Percentiles rank a stretch among this genome's conserved stretches.
Evolutionary conservation across 179 eudicot species (phyloP).

Genomic region (Heliamphora pulchella): DNA sequence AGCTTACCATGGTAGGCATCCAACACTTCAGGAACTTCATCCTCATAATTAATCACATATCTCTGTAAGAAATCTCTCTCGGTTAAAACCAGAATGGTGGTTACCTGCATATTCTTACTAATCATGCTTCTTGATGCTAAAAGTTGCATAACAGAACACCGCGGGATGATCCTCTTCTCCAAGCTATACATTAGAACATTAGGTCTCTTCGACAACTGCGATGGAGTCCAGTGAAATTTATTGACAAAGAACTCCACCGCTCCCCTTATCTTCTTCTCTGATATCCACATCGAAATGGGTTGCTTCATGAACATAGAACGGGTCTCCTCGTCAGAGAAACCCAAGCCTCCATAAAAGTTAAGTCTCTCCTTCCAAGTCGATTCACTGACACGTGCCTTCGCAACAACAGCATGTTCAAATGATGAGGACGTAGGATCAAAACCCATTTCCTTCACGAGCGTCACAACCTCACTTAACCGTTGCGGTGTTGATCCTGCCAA

Average conservation of each 20-base stretch:
- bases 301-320: constrained; percentile 10
- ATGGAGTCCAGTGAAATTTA: constrained; percentile 11
- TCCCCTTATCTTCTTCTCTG: constrained; percentile 11
- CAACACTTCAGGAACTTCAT: constrained; percentile 11
- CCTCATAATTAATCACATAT: constrained; percentile 13
- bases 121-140: background rate
- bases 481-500: background rate
- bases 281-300: constrained; percentile 8
- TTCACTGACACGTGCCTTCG: background rate
- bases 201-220: background rate
- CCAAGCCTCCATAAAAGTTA: constrained; percentile 11
- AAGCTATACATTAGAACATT: constrained; percentile 8
- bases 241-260: constrained; percentile 11
- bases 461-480: constrained; percentile 7
- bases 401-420: constrained; percentile 8
- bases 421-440: background rate
- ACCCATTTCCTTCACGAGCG: constrained; percentile 13
- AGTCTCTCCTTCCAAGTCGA: constrained; percentile 12
- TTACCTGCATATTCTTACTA: background rate
- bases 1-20: constrained; percentile 18
- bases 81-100: background rate
- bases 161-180: constrained; percentile 23
- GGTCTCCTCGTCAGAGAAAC: constrained; percentile 12
- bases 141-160: constrained; percentile 19
- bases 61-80: constrained; percentile 14